Evolutionary conservation across 2,329 filamentous ascomycete genomes (phyloP).

Genomic region (Aureobasidium leucospermi): DNA sequence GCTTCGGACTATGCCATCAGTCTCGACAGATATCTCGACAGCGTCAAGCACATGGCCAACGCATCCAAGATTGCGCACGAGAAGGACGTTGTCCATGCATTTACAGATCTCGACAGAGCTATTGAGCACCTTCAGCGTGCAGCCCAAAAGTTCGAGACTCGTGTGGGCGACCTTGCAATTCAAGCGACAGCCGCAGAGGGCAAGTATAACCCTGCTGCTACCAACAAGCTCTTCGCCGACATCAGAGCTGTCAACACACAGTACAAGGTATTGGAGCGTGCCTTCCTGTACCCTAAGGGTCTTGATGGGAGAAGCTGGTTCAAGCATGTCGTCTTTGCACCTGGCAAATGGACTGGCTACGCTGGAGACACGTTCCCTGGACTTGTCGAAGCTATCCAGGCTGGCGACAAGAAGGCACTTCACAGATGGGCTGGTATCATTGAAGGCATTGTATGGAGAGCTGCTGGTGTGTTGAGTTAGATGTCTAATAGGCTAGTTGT

Average conservation of each 20-base stretch:
- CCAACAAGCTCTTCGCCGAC: constrained; percentile 20
- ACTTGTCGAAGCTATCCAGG: constrained; percentile 55
- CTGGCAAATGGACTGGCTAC: constrained; percentile 87
- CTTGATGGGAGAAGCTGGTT: constrained; percentile 80
- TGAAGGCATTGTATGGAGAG: constrained; percentile 27
- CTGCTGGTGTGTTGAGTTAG: constrained; percentile 18
- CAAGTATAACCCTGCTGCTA: constrained; percentile 34
- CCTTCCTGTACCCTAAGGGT: constrained; percentile 68
- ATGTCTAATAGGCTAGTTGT: no score
- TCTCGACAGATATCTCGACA: constrained; percentile 35
- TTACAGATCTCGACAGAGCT: constrained; percentile 41
- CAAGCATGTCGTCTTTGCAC: constrained; percentile 91
- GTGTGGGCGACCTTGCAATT: constrained; percentile 39
- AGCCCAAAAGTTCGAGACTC: constrained; percentile 44
- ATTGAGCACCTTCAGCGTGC: constrained; percentile 43
- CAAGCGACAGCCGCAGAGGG: constrained; percentile 48
- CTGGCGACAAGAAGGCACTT: constrained; percentile 31
- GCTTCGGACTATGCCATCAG: constrained; percentile 40
- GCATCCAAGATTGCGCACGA: constrained; percentile 15
- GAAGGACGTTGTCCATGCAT: constrained; percentile 28
- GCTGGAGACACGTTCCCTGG: constrained; percentile 63
- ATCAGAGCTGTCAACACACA: constrained; percentile 64
- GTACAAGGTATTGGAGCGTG: constrained; percentile 77
- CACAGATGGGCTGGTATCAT: constrained; percentile 39
- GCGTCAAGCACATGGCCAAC: constrained; percentile 27